Evolutionary conservation across 2,329 filamentous ascomycete species (phyloP).

Genomic region (Apiospora koreana): DNA sequence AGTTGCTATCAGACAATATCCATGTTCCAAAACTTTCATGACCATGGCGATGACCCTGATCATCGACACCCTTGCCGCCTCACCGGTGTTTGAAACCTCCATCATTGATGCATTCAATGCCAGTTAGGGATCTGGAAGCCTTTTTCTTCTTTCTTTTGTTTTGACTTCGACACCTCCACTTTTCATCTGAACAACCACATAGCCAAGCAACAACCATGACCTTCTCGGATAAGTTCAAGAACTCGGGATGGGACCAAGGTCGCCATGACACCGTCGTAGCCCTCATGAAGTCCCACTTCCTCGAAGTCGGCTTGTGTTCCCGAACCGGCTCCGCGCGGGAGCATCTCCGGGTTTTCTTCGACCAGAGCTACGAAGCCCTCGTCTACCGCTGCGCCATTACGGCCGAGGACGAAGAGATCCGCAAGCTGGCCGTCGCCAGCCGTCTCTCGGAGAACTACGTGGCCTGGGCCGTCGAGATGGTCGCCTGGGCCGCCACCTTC

Average conservation of each 20-base stretch:
- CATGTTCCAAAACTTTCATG: too few species aligned
- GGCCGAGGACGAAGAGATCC: background rate
- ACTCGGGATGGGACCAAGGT: background rate
- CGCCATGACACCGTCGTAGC: background rate
- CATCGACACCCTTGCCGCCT: too few species aligned
- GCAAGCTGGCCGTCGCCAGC: background rate
- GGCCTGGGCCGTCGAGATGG: background rate
- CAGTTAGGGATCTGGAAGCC: too few species aligned
- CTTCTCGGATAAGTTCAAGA: too few species aligned
- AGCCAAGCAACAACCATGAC: too few species aligned
- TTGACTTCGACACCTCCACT: too few species aligned
- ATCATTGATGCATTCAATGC: too few species aligned
- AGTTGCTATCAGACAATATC: too few species aligned
- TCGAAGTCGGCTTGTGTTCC: background rate
- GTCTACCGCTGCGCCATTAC: background rate
- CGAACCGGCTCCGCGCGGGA: background rate
- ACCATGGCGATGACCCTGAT: too few species aligned
- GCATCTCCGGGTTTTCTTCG: background rate
- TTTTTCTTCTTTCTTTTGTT: too few species aligned
- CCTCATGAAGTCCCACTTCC: background rate
- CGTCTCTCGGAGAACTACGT: background rate
- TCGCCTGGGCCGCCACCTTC: background rate
- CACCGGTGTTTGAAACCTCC: too few species aligned
- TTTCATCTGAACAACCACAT: too few species aligned
- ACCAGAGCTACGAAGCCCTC: background rate